These are phyloP conservation scores for Andrographis paniculata DNA, from an alignment of 305 asterid genomes.

Conservation along the genomic window DNA sequence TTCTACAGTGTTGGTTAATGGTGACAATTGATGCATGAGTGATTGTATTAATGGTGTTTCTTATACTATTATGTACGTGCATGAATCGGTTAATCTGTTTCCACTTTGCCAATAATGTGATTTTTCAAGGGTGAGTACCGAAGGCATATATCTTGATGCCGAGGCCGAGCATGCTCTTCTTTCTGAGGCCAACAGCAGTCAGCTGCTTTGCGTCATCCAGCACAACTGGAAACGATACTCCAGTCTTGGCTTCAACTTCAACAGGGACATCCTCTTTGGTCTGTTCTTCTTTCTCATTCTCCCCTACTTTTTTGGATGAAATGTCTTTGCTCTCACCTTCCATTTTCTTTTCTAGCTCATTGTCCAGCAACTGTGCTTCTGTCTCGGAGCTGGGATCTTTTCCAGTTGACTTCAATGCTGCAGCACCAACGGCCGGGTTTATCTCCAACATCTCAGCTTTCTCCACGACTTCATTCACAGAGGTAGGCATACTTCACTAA, in stretches of 20 bases:
- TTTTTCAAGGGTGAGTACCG: slow-evolving; percentile 25
- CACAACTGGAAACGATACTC: slow-evolving; percentile 51
- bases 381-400: slow-evolving; percentile 6
- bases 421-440: slow-evolving; percentile 31
- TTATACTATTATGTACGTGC: no score
- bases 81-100: neutral
- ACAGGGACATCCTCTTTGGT: slow-evolving; percentile 37
- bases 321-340: slow-evolving; percentile 15
- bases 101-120: slow-evolving; percentile 3
- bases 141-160: slow-evolving; percentile 65
- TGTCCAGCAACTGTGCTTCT: neutral
- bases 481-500: slow-evolving; percentile 33
- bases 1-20: no score
- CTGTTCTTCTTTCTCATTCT: slow-evolving; percentile 21
- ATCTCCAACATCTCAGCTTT: slow-evolving; percentile 40
- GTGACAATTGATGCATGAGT: no score
- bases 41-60: no score
- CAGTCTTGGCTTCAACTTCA: slow-evolving; percentile 52
- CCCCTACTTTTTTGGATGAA: slow-evolving; percentile 22
- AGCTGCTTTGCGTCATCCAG: slow-evolving; percentile 48
- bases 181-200: slow-evolving; percentile 56
- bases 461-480: slow-evolving; percentile 33
- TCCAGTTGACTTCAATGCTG: slow-evolving; percentile 21
- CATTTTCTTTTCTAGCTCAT: slow-evolving; percentile 23
- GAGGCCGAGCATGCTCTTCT: slow-evolving; percentile 68